A percentile compares a stretch with the other conserved stretches of the same genome.
phyloP scores from a whole-genome alignment of 1,139 yeast species.

The Candida pseudocylindracea region DNA sequence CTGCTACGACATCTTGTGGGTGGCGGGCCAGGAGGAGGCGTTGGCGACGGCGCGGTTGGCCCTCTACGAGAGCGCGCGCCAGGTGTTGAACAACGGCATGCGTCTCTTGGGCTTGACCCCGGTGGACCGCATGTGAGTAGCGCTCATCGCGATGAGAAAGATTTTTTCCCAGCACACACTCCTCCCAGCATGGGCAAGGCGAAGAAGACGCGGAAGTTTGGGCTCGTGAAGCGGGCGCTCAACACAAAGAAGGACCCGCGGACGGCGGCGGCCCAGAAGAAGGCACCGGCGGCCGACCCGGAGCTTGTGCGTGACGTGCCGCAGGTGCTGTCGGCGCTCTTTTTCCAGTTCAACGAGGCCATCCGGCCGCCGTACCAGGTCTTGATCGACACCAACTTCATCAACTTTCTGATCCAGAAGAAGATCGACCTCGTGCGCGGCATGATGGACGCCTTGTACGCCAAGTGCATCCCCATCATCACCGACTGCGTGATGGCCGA shows the following conservation, averaged over 20 bases:
- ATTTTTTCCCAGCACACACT: background rate
- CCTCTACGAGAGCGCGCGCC: conserved; percentile 76
- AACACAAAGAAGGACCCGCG: conserved; percentile 18
- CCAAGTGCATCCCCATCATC: conserved; percentile 85
- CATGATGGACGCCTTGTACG: conserved; percentile 87
- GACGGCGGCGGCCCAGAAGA: conserved; percentile 13
- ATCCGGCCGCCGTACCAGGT: conserved; percentile 95
- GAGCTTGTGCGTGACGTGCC: conserved; percentile 75
- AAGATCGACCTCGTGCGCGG: conserved; percentile 85
- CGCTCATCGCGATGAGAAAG: background rate
- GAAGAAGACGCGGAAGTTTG: conserved; percentile 89
- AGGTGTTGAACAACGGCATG: conserved; percentile 84
- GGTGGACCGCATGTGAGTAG: conserved; percentile 76
- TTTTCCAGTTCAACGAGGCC: conserved; percentile 85
- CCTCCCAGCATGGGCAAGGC: conserved; percentile 73
- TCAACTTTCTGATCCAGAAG: conserved; percentile 88
- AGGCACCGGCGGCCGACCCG: conserved; percentile 33
- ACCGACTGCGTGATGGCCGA: conserved; percentile 98
- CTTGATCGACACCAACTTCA: conserved; percentile 85
- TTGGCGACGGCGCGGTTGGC: conserved; percentile 88
- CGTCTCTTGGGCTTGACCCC: conserved; percentile 82
- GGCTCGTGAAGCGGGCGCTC: conserved; percentile 52
- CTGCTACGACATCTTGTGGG: conserved; percentile 92
- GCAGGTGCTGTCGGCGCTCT: conserved; percentile 86
- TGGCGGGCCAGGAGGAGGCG: conserved; percentile 82